Evolutionary conservation across 495 filamentous ascomycete species (phyloP), one percentile per base, ranked within the genome.

Genomic region (Astrocystis sublimbata): DNA sequence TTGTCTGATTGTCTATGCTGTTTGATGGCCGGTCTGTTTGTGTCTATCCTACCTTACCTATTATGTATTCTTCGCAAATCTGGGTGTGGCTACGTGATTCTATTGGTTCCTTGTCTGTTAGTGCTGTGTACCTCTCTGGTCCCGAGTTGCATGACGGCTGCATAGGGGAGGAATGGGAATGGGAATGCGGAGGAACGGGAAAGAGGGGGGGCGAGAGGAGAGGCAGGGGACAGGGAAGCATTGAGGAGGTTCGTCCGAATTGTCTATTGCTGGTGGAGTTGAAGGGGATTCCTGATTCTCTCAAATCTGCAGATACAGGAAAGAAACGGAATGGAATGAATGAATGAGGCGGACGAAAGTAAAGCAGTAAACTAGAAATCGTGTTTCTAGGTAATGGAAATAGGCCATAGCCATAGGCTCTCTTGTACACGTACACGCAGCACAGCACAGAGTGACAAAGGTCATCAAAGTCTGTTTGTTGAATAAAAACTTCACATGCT

Each of bases 61-160:
- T n/a, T n/a, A n/a, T 28, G 5, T 61, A 40, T 61, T 15, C 26
- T 36, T 45, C 28, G 17, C 52, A 51, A 53, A 43, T n/a, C n/a
- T 43, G 47, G 58, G 58, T 33, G 41, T 61, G 58, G 45, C 36
- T 61, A 19, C 42, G 33, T 60, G 45, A 31, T 61, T 30, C 30
- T 3, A 53, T 61, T 61, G 17, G 47, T 46, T 52, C 52, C 4
- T 17, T 40, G 12, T 52, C 31, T 23, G 8, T 23, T 17, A n/a
- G n/a, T n/a, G n/a, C n/a, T n/a, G n/a, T n/a, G n/a, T 36, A 9
- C 46, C 26, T 17, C 5, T 41, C n/a, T 61, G 47, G 47, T 61
- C 47, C 58, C 58, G 58, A 61, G 58, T 61, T 61, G 58, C 58
- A 61, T 61, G 47, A 49, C 58, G 47, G 58, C 58, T 61, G 58